These are phyloP conservation scores for Teunomyces stri DNA, from an alignment of 805 yeast species.

Conservation along the genomic window DNA sequence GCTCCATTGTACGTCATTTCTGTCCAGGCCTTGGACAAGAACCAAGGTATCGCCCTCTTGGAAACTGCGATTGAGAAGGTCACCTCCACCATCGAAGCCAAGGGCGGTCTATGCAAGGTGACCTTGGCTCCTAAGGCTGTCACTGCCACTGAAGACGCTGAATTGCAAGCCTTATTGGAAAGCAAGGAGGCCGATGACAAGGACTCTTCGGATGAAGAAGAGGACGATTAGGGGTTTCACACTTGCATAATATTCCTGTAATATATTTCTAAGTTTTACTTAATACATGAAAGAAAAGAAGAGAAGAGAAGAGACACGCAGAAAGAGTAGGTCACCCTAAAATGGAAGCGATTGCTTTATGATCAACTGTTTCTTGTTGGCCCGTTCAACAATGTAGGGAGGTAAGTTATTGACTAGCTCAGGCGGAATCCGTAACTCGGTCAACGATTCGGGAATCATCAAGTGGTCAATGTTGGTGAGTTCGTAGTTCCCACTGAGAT, in stretches of 20 bases:
- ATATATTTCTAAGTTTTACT: constrained; percentile 13
- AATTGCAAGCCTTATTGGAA: constrained; percentile 92
- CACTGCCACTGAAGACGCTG: constrained; percentile 97
- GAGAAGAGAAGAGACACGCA: neutral
- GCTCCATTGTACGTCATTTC: constrained; percentile 95
- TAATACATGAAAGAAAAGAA: constrained; percentile 6
- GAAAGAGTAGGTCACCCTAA: neutral
- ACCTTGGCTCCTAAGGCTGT: constrained; percentile 99
- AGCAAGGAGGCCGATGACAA: constrained; percentile 86
- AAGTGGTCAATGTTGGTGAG: constrained; percentile 36
- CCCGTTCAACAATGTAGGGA: constrained; percentile 36
- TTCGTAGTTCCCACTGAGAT: constrained; percentile 43
- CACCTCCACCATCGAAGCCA: constrained; percentile 60
- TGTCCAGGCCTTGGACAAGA: constrained; percentile 89
- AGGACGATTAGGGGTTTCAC: constrained; percentile 26
- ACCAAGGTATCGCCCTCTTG: constrained; percentile 77
- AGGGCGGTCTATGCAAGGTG: constrained; percentile 85
- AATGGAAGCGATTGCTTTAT: constrained; percentile 29
- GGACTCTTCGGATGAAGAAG: constrained; percentile 80
- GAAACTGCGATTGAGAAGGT: constrained; percentile 78
- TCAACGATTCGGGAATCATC: constrained; percentile 35
- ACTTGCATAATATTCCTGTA: constrained; percentile 12
- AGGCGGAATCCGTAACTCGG: constrained; percentile 35
- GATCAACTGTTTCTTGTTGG: constrained; percentile 32
- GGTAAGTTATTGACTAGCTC: constrained; percentile 36